A percentile compares a stretch with the other conserved stretches of the same genome.
Evolutionary conservation across 2,329 filamentous ascomycete species (phyloP).

Genomic region (Paraconiothyrium brasiliense): DNA sequence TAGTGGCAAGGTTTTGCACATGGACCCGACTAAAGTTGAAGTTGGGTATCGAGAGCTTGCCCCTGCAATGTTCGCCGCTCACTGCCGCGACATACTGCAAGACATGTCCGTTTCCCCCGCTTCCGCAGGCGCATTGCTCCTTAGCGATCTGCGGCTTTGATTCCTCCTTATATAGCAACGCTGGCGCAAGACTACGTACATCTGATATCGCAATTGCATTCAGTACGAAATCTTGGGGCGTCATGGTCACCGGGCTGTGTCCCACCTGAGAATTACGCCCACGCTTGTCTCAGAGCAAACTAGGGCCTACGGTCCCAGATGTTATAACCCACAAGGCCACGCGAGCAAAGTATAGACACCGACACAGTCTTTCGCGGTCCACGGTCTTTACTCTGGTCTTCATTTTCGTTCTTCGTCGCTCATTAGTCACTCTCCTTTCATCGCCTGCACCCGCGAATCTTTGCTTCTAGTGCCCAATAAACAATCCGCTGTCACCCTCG

Average conservation of each 20-base stretch:
- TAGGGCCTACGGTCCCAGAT: slow-evolving; percentile 8
- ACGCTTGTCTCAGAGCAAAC: slow-evolving; percentile 15
- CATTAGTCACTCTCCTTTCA: slow-evolving; percentile 13
- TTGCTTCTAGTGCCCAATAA: background rate
- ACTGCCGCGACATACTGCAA: background rate
- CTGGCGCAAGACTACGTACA: slow-evolving; percentile 1
- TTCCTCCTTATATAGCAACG: background rate
- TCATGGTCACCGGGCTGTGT: slow-evolving; percentile 16
- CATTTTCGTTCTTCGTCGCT: slow-evolving; percentile 6
- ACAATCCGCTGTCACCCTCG: background rate
- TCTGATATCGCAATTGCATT: background rate
- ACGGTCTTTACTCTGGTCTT: background rate
- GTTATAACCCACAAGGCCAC: slow-evolving; percentile 5
- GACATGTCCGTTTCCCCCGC: background rate
- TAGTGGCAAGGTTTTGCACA: background rate
- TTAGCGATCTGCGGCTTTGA: slow-evolving; percentile 1
- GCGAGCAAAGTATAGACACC: background rate
- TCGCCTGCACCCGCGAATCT: background rate
- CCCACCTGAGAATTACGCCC: slow-evolving; percentile 14
- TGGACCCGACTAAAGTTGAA: background rate
- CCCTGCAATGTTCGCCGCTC: background rate
- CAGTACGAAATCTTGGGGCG: background rate
- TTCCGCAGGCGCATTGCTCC: slow-evolving; percentile 1
- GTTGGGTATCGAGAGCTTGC: background rate
- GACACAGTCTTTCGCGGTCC: background rate